Evolutionary conservation across 805 yeast species (phyloP).

Genomic region (Kazachstania viticola): DNA sequence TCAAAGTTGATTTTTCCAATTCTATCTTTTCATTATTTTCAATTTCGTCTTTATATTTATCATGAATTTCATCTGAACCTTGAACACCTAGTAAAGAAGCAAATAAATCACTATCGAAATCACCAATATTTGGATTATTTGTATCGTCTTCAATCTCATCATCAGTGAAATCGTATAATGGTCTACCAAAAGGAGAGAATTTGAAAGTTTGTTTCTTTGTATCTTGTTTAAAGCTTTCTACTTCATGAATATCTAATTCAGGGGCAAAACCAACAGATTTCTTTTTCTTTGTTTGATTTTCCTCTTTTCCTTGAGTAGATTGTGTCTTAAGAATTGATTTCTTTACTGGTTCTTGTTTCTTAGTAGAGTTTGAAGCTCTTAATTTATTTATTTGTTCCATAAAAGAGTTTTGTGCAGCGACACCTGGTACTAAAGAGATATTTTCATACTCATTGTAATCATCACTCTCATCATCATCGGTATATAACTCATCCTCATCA

Average conservation of each 20-base stretch:
- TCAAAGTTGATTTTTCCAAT: constrained; percentile 3
- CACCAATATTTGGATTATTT: constrained; percentile 10
- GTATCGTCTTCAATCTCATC: constrained; percentile 7
- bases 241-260: constrained; percentile 23
- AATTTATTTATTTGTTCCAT: constrained; percentile 18
- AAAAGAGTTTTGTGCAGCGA: constrained; percentile 16
- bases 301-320: neutral
- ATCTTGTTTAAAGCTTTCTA: constrained; percentile 24
- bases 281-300: constrained; percentile 8
- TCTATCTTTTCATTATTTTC: constrained; percentile 3
- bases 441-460: constrained; percentile 12
- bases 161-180: constrained; percentile 2
- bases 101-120: constrained; percentile 24
- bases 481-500: constrained; percentile 13
- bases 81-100: constrained; percentile 24
- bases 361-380: constrained; percentile 4
- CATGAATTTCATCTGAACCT: constrained; percentile 22
- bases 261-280: constrained; percentile 26
- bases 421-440: constrained; percentile 14
- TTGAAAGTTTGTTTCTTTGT: constrained; percentile 22
- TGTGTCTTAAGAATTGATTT: constrained; percentile 10
- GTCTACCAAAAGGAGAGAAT: constrained; percentile 2
- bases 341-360: neutral
- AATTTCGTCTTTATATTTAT: constrained; percentile 12
- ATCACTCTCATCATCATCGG: constrained; percentile 12